These are phyloP conservation scores for Phaffomyces opuntiae DNA, from an alignment of 805 yeast genomes.

Conservation along the genomic window DNA sequence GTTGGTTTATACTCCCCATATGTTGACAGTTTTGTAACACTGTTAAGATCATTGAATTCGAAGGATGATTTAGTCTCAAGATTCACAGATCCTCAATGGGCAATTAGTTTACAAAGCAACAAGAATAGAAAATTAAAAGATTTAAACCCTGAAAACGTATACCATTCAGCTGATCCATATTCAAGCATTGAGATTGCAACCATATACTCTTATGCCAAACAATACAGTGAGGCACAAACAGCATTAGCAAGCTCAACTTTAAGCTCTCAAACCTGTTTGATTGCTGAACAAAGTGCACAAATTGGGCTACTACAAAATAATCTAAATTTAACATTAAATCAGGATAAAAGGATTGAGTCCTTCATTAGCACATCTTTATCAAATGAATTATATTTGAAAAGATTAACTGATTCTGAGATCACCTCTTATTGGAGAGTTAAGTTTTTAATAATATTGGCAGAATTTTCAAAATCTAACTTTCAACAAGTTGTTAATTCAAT, in stretches of 20 bases:
- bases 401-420: constrained; percentile 19
- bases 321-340: constrained; percentile 9
- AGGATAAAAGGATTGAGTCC: constrained; percentile 20
- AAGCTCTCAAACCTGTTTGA: constrained; percentile 12
- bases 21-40: constrained; percentile 9
- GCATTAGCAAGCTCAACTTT: constrained; percentile 13
- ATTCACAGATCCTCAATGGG: constrained; percentile 9
- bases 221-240: constrained; percentile 17
- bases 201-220: constrained; percentile 12
- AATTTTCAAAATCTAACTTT: constrained; percentile 19
- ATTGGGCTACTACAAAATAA: constrained; percentile 18
- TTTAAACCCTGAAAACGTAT: constrained; percentile 15
- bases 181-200: constrained; percentile 14
- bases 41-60: constrained; percentile 1
- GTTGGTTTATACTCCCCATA: constrained; percentile 14
- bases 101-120: background rate
- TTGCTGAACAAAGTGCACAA: constrained; percentile 18
- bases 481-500: constrained; percentile 12
- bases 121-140: constrained; percentile 7
- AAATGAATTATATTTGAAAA: constrained; percentile 19
- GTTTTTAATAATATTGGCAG: constrained; percentile 17
- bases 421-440: constrained; percentile 22
- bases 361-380: constrained; percentile 17
- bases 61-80: background rate
- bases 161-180: constrained; percentile 17